Base-by-base conservation (phyloP, 2,329 filamentous ascomycete species). In the Pyrenochaeta sp. region DNA sequence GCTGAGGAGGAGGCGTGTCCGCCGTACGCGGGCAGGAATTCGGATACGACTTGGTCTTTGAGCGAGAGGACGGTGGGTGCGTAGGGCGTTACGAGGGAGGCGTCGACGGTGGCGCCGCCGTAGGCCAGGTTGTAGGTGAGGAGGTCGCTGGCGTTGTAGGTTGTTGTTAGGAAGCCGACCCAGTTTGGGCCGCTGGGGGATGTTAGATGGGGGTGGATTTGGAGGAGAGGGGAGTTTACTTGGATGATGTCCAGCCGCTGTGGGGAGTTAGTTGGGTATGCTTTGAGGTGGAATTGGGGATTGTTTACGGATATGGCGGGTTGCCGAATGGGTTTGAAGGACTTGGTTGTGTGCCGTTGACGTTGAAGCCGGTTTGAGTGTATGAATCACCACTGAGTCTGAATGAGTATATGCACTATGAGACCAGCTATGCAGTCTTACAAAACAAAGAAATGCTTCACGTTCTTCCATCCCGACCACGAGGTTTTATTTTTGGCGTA, bases 311-410 rank as follows among this genome's bases (percentile, higher is more conserved):
- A 49, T 80, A 82, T 0, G 72, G 34, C 0, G 84, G 84, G 55
- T 88, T 88, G 0, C 85, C 84, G 49, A 87, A 71, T 0, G 83
- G 82, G 56, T 84, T 82, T 5, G 68, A 65, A 4, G 72, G 51
- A 6, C 74, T 78, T 1, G 85, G 83, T 24, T 82, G 76, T 0
- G 74, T 66, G 15, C 74, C 72, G 8, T 69, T 75, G 28, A 78
- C 69, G 45, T 84, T 69, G 67, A 87, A 88, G 7, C 79, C 79
- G 2, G 81, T 84, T 48, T 79, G 76, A 1, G 81, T 81, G 67
- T 84, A 85, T 3, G 80, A 84, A 57, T 85, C 80, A 28, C 82
- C 82, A 53, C 79, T 81, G 40, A 7, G 2, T 5, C 2, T 3
- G 3, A 10, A 15, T 60, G 7, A 54, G 49, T 42, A 18, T 23